These are phyloP conservation scores for Salvia splendens DNA, from an alignment of 257 asterid species.

Conservation along the genomic window DNA sequence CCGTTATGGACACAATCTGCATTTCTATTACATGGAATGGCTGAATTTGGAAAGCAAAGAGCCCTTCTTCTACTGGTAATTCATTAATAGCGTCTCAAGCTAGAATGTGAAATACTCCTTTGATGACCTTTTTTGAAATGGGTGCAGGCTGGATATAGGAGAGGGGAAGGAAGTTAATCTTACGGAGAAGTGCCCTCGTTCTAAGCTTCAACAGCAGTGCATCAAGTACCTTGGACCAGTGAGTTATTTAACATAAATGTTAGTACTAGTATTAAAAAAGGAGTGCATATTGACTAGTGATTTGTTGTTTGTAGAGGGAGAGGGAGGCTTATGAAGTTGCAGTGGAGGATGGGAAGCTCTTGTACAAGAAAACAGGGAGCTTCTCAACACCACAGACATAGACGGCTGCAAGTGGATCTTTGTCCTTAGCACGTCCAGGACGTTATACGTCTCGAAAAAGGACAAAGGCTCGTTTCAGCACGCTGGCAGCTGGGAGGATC, in stretches of 20 bases:
- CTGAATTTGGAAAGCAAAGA: constrained; percentile 80
- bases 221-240: constrained; percentile 97
- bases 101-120: constrained; percentile 13
- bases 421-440: constrained; percentile 82
- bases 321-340: constrained; percentile 75
- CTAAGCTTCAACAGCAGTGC: constrained; percentile 93
- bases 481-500: constrained; percentile 91
- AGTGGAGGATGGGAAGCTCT: constrained; percentile 70
- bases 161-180: constrained; percentile 88
- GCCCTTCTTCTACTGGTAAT: constrained; percentile 94
- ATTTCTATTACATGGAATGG: constrained; percentile 84
- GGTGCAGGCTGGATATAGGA: constrained; percentile 86
- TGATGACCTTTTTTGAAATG: background rate
- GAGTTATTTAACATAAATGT: constrained; percentile 23
- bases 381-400: constrained; percentile 55
- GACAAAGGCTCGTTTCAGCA: constrained; percentile 85
- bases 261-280: background rate
- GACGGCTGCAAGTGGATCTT: constrained; percentile 88
- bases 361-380: constrained; percentile 57
- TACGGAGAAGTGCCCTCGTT: constrained; percentile 73
- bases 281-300: constrained; percentile 11
- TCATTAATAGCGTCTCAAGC: too few species aligned
- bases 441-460: constrained; percentile 78
- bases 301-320: constrained; percentile 59
- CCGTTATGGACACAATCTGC: constrained; percentile 94